A percentile compares a stretch with the other conserved stretches of the same genome.
phyloP scores from a whole-genome alignment of 371 early-diverging fungal genomes.

The Rhizopus sp. region DNA sequence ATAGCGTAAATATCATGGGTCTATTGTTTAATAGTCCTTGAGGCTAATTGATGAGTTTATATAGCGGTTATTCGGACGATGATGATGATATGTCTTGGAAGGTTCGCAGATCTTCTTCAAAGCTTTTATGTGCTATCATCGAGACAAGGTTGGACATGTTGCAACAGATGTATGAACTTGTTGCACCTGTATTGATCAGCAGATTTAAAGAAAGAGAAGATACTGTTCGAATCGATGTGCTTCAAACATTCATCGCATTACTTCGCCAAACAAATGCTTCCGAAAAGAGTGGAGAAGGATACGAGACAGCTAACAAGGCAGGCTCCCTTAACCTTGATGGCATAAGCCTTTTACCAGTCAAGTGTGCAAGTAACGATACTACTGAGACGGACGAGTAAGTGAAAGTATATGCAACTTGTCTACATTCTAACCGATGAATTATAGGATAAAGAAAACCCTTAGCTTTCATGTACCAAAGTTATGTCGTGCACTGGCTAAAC shows the following conservation, averaged over 20 bases:
- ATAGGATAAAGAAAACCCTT: constrained; percentile 58
- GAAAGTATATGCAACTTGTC: not conserved
- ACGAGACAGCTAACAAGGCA: not conserved
- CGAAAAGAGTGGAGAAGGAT: constrained; percentile 24
- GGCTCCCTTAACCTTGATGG: constrained; percentile 54
- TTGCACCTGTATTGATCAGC: constrained; percentile 74
- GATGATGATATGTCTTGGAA: constrained; percentile 91
- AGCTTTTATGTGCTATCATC: constrained; percentile 77
- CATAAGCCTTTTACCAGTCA: constrained; percentile 48
- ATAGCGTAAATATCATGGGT: constrained; percentile 38
- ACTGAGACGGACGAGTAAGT: not conserved
- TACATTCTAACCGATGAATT: not conserved
- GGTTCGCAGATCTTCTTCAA: constrained; percentile 85
- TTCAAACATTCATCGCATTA: constrained; percentile 75
- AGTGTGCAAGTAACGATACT: constrained; percentile 30
- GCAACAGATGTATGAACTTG: constrained; percentile 59
- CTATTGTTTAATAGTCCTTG: not conserved
- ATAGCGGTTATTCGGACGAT: constrained; percentile 71
- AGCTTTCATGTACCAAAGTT: constrained; percentile 65
- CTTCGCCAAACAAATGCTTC: constrained; percentile 73
- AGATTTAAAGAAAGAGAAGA: constrained; percentile 93
- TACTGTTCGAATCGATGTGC: constrained; percentile 83
- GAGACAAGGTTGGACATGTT: constrained; percentile 74
- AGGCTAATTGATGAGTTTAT: not conserved
- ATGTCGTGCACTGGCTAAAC: constrained; percentile 68